These are phyloP conservation scores for Cryptosporidium ryanae DNA, from an alignment of 169 alveolate species.

Conservation along the genomic window DNA sequence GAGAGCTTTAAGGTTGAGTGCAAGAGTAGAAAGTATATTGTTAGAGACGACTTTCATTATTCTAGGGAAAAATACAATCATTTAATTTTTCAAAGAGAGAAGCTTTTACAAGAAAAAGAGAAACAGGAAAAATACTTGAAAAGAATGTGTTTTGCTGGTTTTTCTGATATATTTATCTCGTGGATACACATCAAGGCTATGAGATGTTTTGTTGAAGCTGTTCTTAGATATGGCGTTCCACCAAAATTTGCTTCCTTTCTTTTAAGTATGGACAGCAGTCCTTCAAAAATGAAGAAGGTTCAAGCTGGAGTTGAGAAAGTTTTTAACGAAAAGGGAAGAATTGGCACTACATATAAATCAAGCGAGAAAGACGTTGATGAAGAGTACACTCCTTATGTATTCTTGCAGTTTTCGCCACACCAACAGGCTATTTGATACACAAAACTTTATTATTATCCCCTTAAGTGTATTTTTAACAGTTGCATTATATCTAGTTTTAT, in stretches of 20 bases:
- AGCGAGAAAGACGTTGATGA: slow-evolving; percentile 68
- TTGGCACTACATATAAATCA: slow-evolving; percentile 59
- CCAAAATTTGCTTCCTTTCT: slow-evolving; percentile 86
- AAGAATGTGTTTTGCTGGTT: slow-evolving; percentile 87
- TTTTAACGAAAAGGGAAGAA: slow-evolving; percentile 76
- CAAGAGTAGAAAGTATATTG: slow-evolving; percentile 80
- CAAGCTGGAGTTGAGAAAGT: slow-evolving; percentile 75
- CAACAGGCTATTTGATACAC: slow-evolving; percentile 29
- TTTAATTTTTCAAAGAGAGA: slow-evolving; percentile 82
- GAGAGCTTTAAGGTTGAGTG: slow-evolving; percentile 83
- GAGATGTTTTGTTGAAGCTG: slow-evolving; percentile 91
- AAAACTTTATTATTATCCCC: neutral
- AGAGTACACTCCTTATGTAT: slow-evolving; percentile 69
- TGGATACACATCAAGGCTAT: slow-evolving; percentile 90
- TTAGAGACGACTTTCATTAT: slow-evolving; percentile 83
- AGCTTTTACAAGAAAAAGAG: slow-evolving; percentile 85
- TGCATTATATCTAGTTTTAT: neutral
- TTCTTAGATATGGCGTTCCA: slow-evolving; percentile 90
- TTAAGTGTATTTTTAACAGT: neutral
- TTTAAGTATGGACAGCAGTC: slow-evolving; percentile 75
- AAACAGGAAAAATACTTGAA: slow-evolving; percentile 88
- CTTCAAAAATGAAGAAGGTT: slow-evolving; percentile 74
- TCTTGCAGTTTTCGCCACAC: slow-evolving; percentile 62
- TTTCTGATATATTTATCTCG: slow-evolving; percentile 88
- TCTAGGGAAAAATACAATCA: slow-evolving; percentile 84